Evolutionary conservation across 164 flowering plant genomes (phyloP).

Genomic region (Amborella trichopoda): DNA sequence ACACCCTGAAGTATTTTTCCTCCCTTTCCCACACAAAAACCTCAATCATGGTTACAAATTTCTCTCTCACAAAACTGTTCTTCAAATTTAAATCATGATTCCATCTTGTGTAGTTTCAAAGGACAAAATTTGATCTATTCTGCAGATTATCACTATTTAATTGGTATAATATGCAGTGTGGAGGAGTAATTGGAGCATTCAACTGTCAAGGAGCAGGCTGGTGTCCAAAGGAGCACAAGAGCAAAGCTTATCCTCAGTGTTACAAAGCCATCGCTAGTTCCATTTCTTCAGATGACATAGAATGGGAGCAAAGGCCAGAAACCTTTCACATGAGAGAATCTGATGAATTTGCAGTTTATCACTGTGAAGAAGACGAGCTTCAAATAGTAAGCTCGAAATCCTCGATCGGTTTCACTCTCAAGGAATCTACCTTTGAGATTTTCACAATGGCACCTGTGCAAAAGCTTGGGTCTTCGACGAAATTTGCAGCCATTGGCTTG

Average conservation of each 20-base stretch:
- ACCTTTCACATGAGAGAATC: neutral
- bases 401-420: slow-evolving; percentile 3
- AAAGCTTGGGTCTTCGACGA: neutral
- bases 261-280: slow-evolving; percentile 2
- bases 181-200: slow-evolving; percentile 81
- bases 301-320: slow-evolving; percentile 4
- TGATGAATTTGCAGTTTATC: slow-evolving; percentile 2
- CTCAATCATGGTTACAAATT: too few species aligned
- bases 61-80: too few species aligned
- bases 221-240: slow-evolving; percentile 4
- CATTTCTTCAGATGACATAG: neutral
- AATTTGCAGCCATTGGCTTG: slow-evolving; percentile 8
- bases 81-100: too few species aligned
- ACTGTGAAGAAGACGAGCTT: neutral
- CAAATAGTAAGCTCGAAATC: slow-evolving; percentile 1
- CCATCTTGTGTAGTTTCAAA: too few species aligned
- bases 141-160: too few species aligned
- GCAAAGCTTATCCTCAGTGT: slow-evolving; percentile 4
- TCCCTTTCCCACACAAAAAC: too few species aligned
- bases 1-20: too few species aligned
- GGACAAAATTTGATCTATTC: too few species aligned
- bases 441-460: slow-evolving; percentile 5
- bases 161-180: slow-evolving; percentile 10
- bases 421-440: slow-evolving; percentile 8
- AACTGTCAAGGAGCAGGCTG: slow-evolving; percentile 65